Evolutionary conservation across 2,329 filamentous ascomycete genomes (phyloP).

Genomic region (Talaromyces islandicus): DNA sequence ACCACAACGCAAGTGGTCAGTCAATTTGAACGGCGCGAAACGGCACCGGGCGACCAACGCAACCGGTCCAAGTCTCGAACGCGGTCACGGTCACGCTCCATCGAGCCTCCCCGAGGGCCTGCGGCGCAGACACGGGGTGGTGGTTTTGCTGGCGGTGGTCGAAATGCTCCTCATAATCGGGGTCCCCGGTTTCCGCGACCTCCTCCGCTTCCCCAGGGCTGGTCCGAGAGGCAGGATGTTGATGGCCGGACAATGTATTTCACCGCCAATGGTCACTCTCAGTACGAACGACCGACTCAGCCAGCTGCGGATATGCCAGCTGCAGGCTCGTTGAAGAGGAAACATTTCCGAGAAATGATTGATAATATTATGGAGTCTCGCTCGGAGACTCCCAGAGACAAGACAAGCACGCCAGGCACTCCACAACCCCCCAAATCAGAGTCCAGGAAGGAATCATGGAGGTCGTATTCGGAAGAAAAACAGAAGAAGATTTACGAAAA

Average conservation of each 20-base stretch:
- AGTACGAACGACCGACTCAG: conserved; percentile 71
- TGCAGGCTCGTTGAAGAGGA: conserved; percentile 65
- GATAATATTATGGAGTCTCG: conserved; percentile 64
- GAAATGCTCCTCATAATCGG: conserved; percentile 43
- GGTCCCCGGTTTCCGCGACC: conserved; percentile 52
- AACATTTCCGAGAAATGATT: conserved; percentile 76
- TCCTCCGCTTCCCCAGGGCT: conserved; percentile 67
- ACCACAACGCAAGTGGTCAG: conserved; percentile 51
- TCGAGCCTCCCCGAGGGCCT: conserved; percentile 40
- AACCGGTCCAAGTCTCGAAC: conserved; percentile 40
- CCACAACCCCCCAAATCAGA: conserved; percentile 55
- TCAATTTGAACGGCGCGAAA: conserved; percentile 55
- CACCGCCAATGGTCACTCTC: conserved; percentile 67
- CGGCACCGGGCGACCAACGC: conserved; percentile 32
- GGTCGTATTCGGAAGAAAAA: conserved; percentile 61
- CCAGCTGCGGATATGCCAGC: conserved; percentile 59
- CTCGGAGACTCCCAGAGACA: conserved; percentile 44
- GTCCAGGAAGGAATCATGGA: conserved; percentile 48
- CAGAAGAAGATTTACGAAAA: conserved; percentile 94
- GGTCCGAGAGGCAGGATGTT: conserved; percentile 71
- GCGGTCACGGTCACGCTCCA: conserved; percentile 42
- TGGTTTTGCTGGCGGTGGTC: conserved; percentile 46
- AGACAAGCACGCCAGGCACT: conserved; percentile 55
- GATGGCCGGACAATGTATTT: conserved; percentile 81
- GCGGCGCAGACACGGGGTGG: conserved; percentile 45